Conservation (phyloP, 192 early-diverging fungal species). For the Spizellomyces sp. region DNA sequence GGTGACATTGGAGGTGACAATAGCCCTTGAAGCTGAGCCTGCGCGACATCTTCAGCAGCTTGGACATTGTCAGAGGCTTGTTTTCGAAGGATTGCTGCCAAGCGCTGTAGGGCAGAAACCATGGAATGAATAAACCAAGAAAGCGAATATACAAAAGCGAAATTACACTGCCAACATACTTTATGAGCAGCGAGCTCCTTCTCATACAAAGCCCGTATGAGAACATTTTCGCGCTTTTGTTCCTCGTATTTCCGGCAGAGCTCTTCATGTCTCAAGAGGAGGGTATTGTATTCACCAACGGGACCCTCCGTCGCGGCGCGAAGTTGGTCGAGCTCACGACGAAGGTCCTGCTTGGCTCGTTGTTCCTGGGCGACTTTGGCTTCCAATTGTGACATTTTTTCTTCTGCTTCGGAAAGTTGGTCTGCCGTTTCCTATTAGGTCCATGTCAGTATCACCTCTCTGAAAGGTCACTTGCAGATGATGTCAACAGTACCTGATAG, state of each 20-base stretch:
- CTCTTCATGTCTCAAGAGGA: constrained; percentile 28
- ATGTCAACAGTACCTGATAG: constrained; percentile 25
- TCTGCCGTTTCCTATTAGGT: constrained; percentile 28
- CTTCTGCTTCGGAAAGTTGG: constrained; percentile 19
- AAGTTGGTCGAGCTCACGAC: constrained; percentile 6
- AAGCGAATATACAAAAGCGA: no score
- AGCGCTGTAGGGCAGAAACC: neutral
- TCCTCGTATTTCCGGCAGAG: constrained; percentile 26
- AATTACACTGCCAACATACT: neutral
- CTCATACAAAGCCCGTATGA: constrained; percentile 20
- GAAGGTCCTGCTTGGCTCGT: neutral
- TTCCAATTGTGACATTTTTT: constrained; percentile 18
- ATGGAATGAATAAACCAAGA: no score
- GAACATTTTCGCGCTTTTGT: constrained; percentile 8
- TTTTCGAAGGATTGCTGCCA: neutral
- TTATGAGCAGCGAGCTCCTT: constrained; percentile 28
- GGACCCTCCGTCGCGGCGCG: constrained; percentile 8
- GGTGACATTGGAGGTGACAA: no score
- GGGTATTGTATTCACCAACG: constrained; percentile 29
- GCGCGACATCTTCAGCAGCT: no score
- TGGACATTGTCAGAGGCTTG: neutral
- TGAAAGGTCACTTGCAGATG: neutral
- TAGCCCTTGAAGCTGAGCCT: no score
- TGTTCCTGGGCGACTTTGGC: constrained; percentile 1
- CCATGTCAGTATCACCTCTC: neutral